Conservation (phyloP, 169 alveolate species). For the Eimeria necatrix region DNA sequence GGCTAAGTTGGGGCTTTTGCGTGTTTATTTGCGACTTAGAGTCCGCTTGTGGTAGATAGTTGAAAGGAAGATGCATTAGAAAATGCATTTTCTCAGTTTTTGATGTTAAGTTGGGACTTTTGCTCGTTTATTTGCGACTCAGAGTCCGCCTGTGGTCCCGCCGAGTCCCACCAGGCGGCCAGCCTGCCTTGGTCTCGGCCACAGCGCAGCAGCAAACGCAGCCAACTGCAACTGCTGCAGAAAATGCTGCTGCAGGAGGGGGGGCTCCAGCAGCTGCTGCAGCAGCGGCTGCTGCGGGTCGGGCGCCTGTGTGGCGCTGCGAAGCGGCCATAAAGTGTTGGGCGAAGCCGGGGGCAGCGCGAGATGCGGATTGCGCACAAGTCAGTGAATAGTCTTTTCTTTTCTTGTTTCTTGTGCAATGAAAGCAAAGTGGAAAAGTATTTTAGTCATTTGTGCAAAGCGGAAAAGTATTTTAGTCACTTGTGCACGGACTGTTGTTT, state of each 20-base stretch:
- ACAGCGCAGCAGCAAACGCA: not conserved
- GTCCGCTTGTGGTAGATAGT: too few species aligned
- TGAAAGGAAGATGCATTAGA: too few species aligned
- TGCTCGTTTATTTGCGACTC: not conserved
- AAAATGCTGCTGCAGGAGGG: not conserved
- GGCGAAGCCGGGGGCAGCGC: not conserved
- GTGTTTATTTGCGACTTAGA: too few species aligned
- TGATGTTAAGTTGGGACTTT: too few species aligned
- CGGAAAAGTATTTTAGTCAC: too few species aligned
- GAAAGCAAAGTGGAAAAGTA: too few species aligned
- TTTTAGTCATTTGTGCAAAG: too few species aligned
- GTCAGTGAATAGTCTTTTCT: not conserved
- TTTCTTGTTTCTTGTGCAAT: too few species aligned
- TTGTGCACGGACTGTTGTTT: too few species aligned
- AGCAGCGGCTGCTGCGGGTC: not conserved
- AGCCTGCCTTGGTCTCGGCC: not conserved
- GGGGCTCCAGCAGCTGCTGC: not conserved
- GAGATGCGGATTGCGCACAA: not conserved
- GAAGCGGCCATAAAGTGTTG: not conserved
- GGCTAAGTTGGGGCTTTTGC: too few species aligned
- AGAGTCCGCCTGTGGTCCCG: slow-evolving; percentile 43
- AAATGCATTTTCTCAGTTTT: too few species aligned
- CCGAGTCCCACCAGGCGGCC: not conserved
- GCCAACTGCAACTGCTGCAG: not conserved
- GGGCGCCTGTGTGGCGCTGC: not conserved